Conservation (phyloP, 148 eudicot species). For the Polygonum aviculare region DNA sequence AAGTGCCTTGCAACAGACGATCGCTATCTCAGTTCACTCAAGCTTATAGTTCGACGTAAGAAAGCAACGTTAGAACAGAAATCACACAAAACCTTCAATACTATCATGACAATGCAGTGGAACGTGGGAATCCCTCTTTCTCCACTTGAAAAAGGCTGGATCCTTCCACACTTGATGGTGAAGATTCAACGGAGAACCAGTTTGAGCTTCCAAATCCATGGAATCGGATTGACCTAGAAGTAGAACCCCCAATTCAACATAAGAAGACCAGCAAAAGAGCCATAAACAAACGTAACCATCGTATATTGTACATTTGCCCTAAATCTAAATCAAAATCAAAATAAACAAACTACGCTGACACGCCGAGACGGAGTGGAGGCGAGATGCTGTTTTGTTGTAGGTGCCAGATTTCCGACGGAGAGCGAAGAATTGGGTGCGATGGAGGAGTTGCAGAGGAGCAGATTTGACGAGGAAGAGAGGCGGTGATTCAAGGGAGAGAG, state of each 20-base stretch:
- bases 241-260: conserved; percentile 1
- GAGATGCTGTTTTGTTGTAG: not conserved
- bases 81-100: conserved; percentile 48
- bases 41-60: not conserved
- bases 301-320: not conserved
- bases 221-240: not conserved
- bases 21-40: not conserved
- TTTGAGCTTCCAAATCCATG: conserved; percentile 49
- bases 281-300: not conserved
- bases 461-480: not conserved
- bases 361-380: not conserved
- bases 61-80: not conserved
- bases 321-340: too few relatives aligned
- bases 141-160: conserved; percentile 81
- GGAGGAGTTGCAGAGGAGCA: not conserved
- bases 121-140: conserved; percentile 92
- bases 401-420: not conserved
- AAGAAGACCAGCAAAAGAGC: not conserved
- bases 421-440: not conserved
- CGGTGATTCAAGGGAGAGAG: not conserved
- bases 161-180: conserved; percentile 73
- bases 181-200: conserved; percentile 34
- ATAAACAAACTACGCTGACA: not conserved
- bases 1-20: not conserved
- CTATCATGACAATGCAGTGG: conserved; percentile 78